Conservation (phyloP, 1,284 basidiomycete species). For the Flammula alnicola region DNA sequence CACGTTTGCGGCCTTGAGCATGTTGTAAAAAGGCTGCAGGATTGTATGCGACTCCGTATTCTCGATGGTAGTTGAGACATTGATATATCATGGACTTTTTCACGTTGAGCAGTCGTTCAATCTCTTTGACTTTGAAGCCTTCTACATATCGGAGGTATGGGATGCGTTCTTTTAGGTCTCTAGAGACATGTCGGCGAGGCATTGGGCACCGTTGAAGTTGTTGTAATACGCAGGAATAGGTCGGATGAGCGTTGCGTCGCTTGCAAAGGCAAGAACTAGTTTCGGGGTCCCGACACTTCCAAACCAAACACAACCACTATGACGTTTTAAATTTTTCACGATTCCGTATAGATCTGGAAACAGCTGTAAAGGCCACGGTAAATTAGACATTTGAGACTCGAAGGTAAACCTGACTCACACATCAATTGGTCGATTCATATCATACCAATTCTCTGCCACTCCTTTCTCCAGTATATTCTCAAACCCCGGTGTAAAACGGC, state of each 20-base stretch:
- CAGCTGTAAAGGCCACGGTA: too few relatives aligned
- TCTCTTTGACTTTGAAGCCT: conserved; percentile 16
- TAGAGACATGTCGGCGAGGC: conserved; percentile 13
- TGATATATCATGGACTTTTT: conserved; percentile 16
- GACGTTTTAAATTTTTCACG: too few relatives aligned
- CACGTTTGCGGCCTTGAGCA: conserved; percentile 4
- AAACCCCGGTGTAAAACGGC: conserved; percentile 34
- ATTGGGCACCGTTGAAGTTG: background rate
- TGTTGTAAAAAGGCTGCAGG: background rate
- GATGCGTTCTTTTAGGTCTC: conserved; percentile 17
- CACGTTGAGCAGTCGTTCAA: conserved; percentile 13
- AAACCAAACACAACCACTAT: too few relatives aligned
- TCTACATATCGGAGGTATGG: conserved; percentile 15
- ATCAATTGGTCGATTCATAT: conserved; percentile 22
- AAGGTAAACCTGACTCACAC: too few relatives aligned
- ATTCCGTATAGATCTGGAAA: too few relatives aligned
- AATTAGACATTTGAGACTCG: too few relatives aligned
- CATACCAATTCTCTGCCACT: conserved; percentile 27
- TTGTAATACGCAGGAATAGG: too few relatives aligned
- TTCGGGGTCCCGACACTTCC: too few relatives aligned
- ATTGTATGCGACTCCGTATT: conserved; percentile 12
- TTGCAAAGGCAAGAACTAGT: too few relatives aligned
- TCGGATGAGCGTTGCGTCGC: too few relatives aligned
- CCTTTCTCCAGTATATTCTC: conserved; percentile 34
- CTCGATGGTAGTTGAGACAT: conserved; percentile 1